Evolutionary conservation across 257 asterid genomes (phyloP).

Genomic region (Nicotiana benthamiana): DNA sequence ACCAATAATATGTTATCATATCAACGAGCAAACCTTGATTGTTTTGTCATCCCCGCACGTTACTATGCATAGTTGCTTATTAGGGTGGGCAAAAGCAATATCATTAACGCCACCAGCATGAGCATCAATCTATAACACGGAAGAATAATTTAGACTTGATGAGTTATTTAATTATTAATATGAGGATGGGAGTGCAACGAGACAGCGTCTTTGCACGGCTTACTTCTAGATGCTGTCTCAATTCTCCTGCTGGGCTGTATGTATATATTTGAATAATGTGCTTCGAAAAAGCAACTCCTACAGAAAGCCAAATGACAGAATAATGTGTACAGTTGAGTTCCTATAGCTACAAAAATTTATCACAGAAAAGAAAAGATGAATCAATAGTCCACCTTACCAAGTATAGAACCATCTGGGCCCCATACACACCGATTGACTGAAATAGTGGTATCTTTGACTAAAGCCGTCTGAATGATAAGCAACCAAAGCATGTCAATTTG

Average conservation of each 20-base stretch:
- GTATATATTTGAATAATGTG: slow-evolving; percentile 86
- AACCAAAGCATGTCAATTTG: neutral
- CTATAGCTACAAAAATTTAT: neutral
- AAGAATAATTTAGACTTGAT: neutral
- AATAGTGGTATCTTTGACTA: slow-evolving; percentile 82
- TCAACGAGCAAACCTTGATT: slow-evolving; percentile 46
- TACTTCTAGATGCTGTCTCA: slow-evolving; percentile 86
- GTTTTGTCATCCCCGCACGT: slow-evolving; percentile 96
- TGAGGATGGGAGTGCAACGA: neutral
- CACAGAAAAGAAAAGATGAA: neutral
- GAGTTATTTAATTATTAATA: neutral
- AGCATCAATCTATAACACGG: slow-evolving; percentile 67
- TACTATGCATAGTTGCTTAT: slow-evolving; percentile 81
- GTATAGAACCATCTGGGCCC: slow-evolving; percentile 96
- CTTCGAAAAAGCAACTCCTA: slow-evolving; percentile 90
- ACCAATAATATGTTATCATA: neutral
- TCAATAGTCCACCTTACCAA: slow-evolving; percentile 38
- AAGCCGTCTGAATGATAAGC: slow-evolving; percentile 51
- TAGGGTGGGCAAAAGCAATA: slow-evolving; percentile 88
- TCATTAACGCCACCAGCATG: slow-evolving; percentile 91
- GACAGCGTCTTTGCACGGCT: slow-evolving; percentile 7
- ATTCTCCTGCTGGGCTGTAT: slow-evolving; percentile 71
- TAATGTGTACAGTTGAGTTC: neutral
- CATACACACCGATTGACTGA: slow-evolving; percentile 90
- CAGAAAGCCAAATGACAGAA: slow-evolving; percentile 20